A percentile compares a stretch with the other conserved stretches of the same genome.
These are phyloP conservation scores for Striga asiatica DNA, from an alignment of 257 asterid genomes.

Conservation along the genomic window DNA sequence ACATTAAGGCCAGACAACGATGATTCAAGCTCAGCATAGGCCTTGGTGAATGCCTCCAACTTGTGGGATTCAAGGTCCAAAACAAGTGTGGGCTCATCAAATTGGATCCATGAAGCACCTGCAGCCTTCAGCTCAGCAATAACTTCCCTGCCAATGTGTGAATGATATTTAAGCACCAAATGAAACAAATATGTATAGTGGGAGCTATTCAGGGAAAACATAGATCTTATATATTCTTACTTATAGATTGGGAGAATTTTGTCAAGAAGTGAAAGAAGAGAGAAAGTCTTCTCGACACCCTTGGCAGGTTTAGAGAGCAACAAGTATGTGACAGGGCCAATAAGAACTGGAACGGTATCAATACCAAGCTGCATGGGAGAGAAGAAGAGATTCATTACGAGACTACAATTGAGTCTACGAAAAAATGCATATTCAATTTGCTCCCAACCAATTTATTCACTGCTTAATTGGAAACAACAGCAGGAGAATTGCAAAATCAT, in stretches of 20 bases:
- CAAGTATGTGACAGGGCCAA: conserved; percentile 75
- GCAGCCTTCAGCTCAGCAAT: conserved; percentile 69
- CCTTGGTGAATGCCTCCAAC: conserved; percentile 49
- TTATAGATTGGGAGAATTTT: conserved; percentile 68
- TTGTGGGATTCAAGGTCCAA: conserved; percentile 56
- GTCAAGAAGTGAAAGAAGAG: conserved; percentile 54
- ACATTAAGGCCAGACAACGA: conserved; percentile 51
- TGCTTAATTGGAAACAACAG: too few relatives aligned
- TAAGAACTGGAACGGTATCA: conserved; percentile 64
- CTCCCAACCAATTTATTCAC: too few relatives aligned
- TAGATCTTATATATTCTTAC: conserved; percentile 45
- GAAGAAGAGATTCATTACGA: too few relatives aligned
- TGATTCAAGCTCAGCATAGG: conserved; percentile 52
- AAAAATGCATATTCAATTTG: too few relatives aligned
- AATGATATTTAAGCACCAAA: too few relatives aligned
- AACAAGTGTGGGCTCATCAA: conserved; percentile 76
- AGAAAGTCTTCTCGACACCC: conserved; percentile 56
- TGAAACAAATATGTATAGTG: too few relatives aligned
- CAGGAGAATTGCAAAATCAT: conserved; percentile 11
- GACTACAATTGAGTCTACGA: too few relatives aligned
- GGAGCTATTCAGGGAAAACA: too few relatives aligned
- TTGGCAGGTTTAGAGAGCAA: conserved; percentile 65
- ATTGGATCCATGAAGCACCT: conserved; percentile 77
- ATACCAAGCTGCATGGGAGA: conserved; percentile 77
- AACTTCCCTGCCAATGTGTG: conserved; percentile 48